Evolutionary conservation across 2,329 filamentous ascomycete genomes (phyloP), one percentile per base, ranked within the genome.

Genomic region (Huntiella abstrusa): DNA sequence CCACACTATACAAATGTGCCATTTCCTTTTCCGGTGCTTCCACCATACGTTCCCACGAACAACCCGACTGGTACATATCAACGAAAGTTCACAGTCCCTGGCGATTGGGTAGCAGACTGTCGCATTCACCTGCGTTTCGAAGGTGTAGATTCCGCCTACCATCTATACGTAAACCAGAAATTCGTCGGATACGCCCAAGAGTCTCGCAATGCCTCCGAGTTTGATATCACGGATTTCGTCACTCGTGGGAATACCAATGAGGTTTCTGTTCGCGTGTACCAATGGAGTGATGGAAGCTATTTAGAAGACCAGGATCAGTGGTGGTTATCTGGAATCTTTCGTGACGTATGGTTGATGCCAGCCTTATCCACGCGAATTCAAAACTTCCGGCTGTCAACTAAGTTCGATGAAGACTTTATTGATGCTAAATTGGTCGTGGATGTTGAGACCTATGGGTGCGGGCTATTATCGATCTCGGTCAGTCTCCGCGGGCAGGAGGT

Each of bases 241-340:
- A 56, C 60, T 1, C 36, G 59, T 2, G 55, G 60, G 1, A 57
- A 58, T 1, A 59, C 65, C 40, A 83, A 82, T 51, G 64, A 62
- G 1, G 57, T 85, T 2, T 70, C 70, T 2, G 77, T 84, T 0
- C 68, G 75, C 43, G 80, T 84, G 0, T 84, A 84, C 51, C 78
- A 84, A 56, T 74, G 73, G 53, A 83, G 74, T 33, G 76, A 84
- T 54, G 80, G 78, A 2, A 77, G 71, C 15, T 83, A 83, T 51
- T 72, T 83, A 33, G 80, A 84, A 54, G 78, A 83, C 50, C 77
- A 71, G 51, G 76, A 82, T 54, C 74, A 81, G 58, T 82, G 78
- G 76, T 77, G 75, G 71, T 58, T 80, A 4, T 73, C 68, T 45
- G 67, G 71, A 16, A 83, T 83, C 50, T 83, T 83, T 54, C 67